Conservation (phyloP, 805 yeast species). For the Candida vaughaniae region DNA sequence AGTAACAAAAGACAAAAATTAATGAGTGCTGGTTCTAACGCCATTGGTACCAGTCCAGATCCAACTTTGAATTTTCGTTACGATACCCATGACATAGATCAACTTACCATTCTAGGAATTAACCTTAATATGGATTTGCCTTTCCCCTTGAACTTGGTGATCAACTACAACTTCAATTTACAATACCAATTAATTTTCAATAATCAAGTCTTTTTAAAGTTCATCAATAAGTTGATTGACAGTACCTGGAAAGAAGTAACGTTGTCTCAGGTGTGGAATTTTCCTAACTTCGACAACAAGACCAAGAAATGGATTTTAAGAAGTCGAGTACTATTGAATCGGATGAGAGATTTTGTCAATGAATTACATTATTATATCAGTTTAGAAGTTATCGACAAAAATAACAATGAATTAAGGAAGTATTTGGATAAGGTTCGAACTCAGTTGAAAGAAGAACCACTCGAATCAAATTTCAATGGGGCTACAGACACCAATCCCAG, state of each 20-base stretch:
- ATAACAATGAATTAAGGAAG: slow-evolving; percentile 45
- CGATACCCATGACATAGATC: slow-evolving; percentile 31
- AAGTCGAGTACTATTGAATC: slow-evolving; percentile 53
- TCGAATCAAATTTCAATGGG: slow-evolving; percentile 5
- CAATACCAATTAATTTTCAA: slow-evolving; percentile 83
- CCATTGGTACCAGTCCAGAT: not conserved
- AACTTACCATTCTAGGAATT: slow-evolving; percentile 49
- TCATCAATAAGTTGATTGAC: slow-evolving; percentile 57
- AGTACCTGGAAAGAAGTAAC: slow-evolving; percentile 72
- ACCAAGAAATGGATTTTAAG: slow-evolving; percentile 54
- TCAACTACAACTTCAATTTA: slow-evolving; percentile 65
- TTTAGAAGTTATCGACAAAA: slow-evolving; percentile 56
- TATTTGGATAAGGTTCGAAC: slow-evolving; percentile 14
- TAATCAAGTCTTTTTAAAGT: slow-evolving; percentile 62
- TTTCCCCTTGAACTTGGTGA: slow-evolving; percentile 78
- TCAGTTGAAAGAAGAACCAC: slow-evolving; percentile 3
- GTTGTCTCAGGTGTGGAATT: slow-evolving; percentile 66
- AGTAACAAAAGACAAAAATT: slow-evolving; percentile 30
- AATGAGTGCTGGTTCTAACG: slow-evolving; percentile 5
- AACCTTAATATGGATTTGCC: slow-evolving; percentile 66
- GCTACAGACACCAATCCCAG: not conserved
- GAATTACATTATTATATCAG: slow-evolving; percentile 56
- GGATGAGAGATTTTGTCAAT: slow-evolving; percentile 57
- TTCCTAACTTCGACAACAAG: slow-evolving; percentile 39
- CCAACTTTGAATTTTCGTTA: slow-evolving; percentile 5